phyloP scores from a whole-genome alignment of 2,329 filamentous ascomycete species.

The Penicillium sp. region DNA sequence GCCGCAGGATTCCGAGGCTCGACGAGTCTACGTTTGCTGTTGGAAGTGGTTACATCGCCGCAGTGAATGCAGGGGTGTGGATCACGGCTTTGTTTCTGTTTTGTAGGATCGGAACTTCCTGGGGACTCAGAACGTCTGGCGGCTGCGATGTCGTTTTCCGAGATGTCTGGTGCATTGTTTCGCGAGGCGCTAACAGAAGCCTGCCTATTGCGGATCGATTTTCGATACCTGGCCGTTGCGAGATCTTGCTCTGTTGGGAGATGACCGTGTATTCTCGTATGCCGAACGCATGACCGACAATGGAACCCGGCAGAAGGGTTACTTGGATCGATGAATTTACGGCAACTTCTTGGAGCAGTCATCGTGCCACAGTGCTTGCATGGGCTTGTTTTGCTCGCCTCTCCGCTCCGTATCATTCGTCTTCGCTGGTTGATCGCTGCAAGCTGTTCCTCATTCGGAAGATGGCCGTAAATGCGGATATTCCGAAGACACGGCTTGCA shows the following conservation, averaged over 20 bases:
- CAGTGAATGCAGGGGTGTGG: slow-evolving; percentile 6
- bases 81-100: slow-evolving; percentile 7
- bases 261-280: neutral
- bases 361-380: slow-evolving; percentile 2
- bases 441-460: slow-evolving; percentile 8
- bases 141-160: neutral
- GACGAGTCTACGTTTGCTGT: slow-evolving; percentile 5
- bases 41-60: slow-evolving; percentile 3
- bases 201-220: neutral
- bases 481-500: slow-evolving; percentile 3
- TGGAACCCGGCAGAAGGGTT: slow-evolving; percentile 6
- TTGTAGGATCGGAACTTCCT: neutral
- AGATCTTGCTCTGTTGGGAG: slow-evolving; percentile 4
- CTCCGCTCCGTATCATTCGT: neutral
- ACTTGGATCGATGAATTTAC: slow-evolving; percentile 1
- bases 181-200: neutral
- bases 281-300: slow-evolving; percentile 8
- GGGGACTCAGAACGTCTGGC: neutral
- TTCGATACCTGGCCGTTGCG: neutral
- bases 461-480: neutral
- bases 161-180: neutral
- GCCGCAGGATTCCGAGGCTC: slow-evolving; percentile 2
- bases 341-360: slow-evolving; percentile 2
- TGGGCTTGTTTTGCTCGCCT: slow-evolving; percentile 1
- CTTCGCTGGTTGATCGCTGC: neutral